Percentiles rank a stretch among this genome's conserved stretches.
These are phyloP conservation scores for Rubus idaeus DNA, from an alignment of 306 rosid species.

Conservation along the genomic window DNA sequence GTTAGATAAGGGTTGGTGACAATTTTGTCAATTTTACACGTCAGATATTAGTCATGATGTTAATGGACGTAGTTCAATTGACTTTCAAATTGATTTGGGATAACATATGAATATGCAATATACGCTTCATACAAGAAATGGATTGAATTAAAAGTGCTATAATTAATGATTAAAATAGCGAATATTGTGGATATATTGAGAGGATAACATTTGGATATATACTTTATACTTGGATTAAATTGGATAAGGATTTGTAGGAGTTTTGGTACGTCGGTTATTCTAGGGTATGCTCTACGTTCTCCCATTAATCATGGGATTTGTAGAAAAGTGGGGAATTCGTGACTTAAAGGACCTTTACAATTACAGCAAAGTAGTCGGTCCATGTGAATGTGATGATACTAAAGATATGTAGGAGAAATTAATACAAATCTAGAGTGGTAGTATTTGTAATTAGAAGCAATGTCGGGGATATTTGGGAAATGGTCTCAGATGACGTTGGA, in stretches of 20 bases:
- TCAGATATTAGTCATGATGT: conserved; percentile 21
- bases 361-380: conserved; percentile 24
- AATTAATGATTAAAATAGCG: not conserved
- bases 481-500: not conserved
- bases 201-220: conserved; percentile 1
- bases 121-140: not conserved
- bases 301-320: conserved; percentile 12
- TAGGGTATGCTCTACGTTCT: not conserved
- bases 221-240: conserved; percentile 31
- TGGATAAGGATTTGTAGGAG: conserved; percentile 8
- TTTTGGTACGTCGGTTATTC: conserved; percentile 20
- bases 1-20: conserved; percentile 27
- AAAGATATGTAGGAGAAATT: not conserved
- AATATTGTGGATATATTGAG: not conserved
- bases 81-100: no score
- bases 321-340: conserved; percentile 31
- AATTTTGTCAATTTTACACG: conserved; percentile 26
- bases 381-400: conserved; percentile 14
- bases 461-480: not conserved
- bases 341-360: conserved; percentile 33
- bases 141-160: not conserved
- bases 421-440: not conserved
- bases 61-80: not conserved
- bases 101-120: not conserved
- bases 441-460: not conserved